A percentile compares a stretch with the other conserved stretches of the same genome.
Conservation (phyloP, 2,329 filamentous ascomycete genomes). For the Stachybotrys chlorohalonatus region DNA sequence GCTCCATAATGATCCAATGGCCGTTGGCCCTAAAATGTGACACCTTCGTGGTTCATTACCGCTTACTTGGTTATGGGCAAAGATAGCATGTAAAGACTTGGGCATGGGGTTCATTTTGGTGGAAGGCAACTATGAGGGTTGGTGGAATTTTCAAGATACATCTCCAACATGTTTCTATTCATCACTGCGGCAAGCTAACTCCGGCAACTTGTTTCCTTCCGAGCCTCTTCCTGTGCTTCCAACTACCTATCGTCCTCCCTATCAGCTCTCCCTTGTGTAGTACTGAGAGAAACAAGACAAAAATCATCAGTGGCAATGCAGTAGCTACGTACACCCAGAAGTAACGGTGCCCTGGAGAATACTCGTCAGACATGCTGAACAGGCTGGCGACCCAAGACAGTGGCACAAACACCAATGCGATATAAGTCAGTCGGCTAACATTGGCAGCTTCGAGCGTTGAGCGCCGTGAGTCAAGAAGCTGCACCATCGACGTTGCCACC, state of each 20-base stretch:
- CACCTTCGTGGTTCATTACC: too few species aligned
- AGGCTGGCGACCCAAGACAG: not conserved
- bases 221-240: not conserved
- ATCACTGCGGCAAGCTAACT: not conserved
- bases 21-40: too few species aligned
- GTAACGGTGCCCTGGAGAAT: not conserved
- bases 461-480: conserved; percentile 9
- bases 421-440: conserved; percentile 2
- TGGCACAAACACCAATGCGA: not conserved
- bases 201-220: not conserved
- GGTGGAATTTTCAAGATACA: not conserved
- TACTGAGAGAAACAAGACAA: conserved; percentile 1
- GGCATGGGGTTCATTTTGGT: not conserved
- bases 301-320: not conserved
- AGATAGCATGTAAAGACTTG: too few species aligned
- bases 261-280: not conserved
- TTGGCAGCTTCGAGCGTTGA: conserved; percentile 5
- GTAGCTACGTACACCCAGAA: not conserved
- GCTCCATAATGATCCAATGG: too few species aligned
- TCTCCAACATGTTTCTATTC: too few species aligned
- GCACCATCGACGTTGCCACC: conserved; percentile 9
- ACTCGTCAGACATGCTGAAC: not conserved
- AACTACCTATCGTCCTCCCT: not conserved
- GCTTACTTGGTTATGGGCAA: too few species aligned
- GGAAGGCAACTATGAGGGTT: not conserved